phyloP scores from a whole-genome alignment of 768 basidiomycete species.

The Mycena venus region DNA sequence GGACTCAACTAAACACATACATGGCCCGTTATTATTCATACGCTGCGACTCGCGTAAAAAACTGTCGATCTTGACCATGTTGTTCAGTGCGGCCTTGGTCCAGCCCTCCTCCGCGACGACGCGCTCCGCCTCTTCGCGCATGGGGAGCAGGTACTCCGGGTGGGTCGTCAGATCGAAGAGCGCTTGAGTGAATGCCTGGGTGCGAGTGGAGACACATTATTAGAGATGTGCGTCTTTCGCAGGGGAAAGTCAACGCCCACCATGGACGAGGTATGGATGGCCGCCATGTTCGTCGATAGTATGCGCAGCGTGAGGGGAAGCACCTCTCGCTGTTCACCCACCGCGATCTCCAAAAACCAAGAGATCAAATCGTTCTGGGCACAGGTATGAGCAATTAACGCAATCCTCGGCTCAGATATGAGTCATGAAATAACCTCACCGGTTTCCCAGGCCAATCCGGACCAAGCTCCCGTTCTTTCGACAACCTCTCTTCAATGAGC shows the following conservation, averaged over 20 bases:
- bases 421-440: not conserved
- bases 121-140: conserved; percentile 65
- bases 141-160: conserved; percentile 49
- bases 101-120: conserved; percentile 65
- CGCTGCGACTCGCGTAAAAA: conserved; percentile 59
- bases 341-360: conserved; percentile 45
- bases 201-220: too few relatives aligned
- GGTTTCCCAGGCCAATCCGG: conserved; percentile 20
- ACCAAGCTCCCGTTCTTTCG: conserved; percentile 18
- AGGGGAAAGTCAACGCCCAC: too few relatives aligned
- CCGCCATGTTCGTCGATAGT: conserved; percentile 48
- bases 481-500: conserved; percentile 3
- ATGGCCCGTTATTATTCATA: conserved; percentile 32
- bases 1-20: too few relatives aligned
- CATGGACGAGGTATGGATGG: conserved; percentile 49
- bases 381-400: not conserved
- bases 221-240: too few relatives aligned
- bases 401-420: not conserved
- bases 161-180: conserved; percentile 51
- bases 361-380: conserved; percentile 46
- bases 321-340: conserved; percentile 23
- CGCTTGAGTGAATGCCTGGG: conserved; percentile 51
- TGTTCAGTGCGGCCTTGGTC: conserved; percentile 55
- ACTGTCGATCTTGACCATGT: conserved; percentile 59
- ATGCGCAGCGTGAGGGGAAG: conserved; percentile 36